Conservation (phyloP, 306 rosid genomes). For the Myrica gale region DNA sequence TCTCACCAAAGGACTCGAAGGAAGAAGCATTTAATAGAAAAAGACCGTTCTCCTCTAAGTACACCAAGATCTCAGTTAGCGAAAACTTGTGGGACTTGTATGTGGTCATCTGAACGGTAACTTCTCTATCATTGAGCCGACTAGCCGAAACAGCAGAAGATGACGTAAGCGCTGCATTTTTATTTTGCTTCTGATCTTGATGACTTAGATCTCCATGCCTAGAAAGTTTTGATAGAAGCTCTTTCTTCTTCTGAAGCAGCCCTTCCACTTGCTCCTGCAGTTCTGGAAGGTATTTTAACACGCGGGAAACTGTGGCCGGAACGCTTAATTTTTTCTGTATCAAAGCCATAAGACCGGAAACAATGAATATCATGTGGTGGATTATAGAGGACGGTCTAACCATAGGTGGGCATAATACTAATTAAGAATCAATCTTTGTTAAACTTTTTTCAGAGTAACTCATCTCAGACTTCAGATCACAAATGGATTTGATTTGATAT, state of each 20-base stretch:
- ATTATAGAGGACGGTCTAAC: too few species aligned
- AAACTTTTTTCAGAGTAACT: too few species aligned
- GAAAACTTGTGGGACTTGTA: conserved; percentile 19
- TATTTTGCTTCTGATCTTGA: background rate
- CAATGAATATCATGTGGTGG: too few species aligned
- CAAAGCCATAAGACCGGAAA: background rate
- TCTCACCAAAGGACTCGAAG: conserved; percentile 52
- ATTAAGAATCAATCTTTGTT: too few species aligned
- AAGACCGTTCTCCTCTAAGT: conserved; percentile 52
- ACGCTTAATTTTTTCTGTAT: conserved; percentile 62
- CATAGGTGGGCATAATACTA: too few species aligned
- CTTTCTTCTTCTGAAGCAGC: conserved; percentile 48
- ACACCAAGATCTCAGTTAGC: conserved; percentile 43
- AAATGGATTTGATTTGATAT: too few species aligned
- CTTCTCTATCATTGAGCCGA: conserved; percentile 48
- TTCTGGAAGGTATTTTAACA: conserved; percentile 60
- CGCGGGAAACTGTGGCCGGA: conserved; percentile 57
- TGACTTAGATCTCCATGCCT: conserved; percentile 15
- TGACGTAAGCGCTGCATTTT: conserved; percentile 11
- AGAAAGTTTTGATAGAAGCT: conserved; percentile 31
- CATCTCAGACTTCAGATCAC: too few species aligned
- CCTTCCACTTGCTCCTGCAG: conserved; percentile 54
- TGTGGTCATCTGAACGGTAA: conserved; percentile 51
- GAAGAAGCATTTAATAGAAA: conserved; percentile 55
- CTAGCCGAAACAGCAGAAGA: conserved; percentile 44